A percentile compares a stretch with the other conserved stretches of the same genome.
These are phyloP conservation scores for Aspergillus udagawae DNA, from an alignment of 2,329 filamentous ascomycete species.

Conservation along the genomic window DNA sequence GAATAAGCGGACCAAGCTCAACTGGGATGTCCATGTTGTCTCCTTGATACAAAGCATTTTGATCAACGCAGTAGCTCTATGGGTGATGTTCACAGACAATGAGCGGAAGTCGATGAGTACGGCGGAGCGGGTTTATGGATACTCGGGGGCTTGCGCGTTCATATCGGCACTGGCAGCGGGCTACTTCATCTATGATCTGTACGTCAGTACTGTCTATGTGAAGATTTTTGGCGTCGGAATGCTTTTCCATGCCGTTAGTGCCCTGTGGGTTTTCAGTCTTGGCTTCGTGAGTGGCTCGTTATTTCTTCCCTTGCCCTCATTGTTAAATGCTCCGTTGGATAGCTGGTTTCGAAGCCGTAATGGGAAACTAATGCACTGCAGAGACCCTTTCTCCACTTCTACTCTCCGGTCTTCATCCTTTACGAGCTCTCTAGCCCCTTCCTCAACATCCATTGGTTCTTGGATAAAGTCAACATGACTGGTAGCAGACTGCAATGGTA, in stretches of 20 bases:
- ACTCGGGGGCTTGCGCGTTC: slow-evolving; percentile 56
- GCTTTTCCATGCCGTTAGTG: slow-evolving; percentile 59
- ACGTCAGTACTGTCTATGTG: slow-evolving; percentile 53
- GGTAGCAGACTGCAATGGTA: slow-evolving; percentile 59
- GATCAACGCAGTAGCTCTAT: slow-evolving; percentile 54
- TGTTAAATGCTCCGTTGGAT: not conserved
- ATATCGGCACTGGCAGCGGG: slow-evolving; percentile 58
- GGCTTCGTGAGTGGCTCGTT: slow-evolving; percentile 55
- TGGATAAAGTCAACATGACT: slow-evolving; percentile 63
- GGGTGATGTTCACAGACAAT: slow-evolving; percentile 54
- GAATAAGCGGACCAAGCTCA: slow-evolving; percentile 54
- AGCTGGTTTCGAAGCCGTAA: not conserved
- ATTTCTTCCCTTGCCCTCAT: not conserved
- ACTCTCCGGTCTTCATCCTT: slow-evolving; percentile 61
- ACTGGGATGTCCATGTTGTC: slow-evolving; percentile 66
- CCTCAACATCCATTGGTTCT: slow-evolving; percentile 68
- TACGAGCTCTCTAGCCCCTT: slow-evolving; percentile 65
- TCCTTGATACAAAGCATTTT: slow-evolving; percentile 57
- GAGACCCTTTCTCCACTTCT: slow-evolving; percentile 64
- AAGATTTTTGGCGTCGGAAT: slow-evolving; percentile 59
- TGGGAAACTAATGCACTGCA: slow-evolving; percentile 24
- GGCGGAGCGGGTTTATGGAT: slow-evolving; percentile 56
- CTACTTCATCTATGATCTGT: slow-evolving; percentile 63
- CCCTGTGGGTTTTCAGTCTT: slow-evolving; percentile 57
- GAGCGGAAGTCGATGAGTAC: slow-evolving; percentile 53